phyloP scores from a whole-genome alignment of 495 filamentous ascomycete species.

The Daldinia loculata region DNA sequence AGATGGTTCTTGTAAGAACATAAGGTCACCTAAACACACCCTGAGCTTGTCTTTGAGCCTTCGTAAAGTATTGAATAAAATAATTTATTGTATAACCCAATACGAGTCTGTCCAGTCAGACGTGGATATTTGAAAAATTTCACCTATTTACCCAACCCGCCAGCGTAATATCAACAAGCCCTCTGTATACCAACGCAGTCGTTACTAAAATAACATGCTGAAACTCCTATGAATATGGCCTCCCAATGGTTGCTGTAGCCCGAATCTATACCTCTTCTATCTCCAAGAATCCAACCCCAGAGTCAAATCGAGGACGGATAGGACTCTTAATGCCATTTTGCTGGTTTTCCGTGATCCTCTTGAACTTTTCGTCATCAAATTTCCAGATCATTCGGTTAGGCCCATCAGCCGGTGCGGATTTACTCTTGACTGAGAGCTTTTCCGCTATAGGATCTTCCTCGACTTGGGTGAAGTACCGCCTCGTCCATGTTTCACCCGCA shows the following conservation, averaged over 20 bases:
- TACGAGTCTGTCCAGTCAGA: background rate
- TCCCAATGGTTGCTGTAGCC: background rate
- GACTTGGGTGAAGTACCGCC: constrained; percentile 70
- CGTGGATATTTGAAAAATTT: background rate
- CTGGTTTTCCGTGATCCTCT: constrained; percentile 21
- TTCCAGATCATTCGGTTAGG: constrained; percentile 43
- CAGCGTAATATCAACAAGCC: background rate
- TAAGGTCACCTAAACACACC: background rate
- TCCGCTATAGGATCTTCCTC: constrained; percentile 34
- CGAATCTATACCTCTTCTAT: constrained; percentile 8
- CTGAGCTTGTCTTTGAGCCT: background rate
- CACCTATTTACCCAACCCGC: background rate
- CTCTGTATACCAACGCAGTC: background rate
- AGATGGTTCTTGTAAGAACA: constrained; percentile 69
- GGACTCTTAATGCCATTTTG: constrained; percentile 43
- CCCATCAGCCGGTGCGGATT: constrained; percentile 1
- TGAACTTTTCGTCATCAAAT: constrained; percentile 47
- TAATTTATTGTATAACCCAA: background rate
- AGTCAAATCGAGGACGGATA: constrained; percentile 43
- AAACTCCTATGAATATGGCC: constrained; percentile 6
- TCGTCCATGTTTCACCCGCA: constrained; percentile 73
- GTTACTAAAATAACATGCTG: background rate
- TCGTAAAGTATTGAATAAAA: background rate
- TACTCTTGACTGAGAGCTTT: constrained; percentile 26
- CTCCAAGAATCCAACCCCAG: constrained; percentile 39